phyloP scores from a whole-genome alignment of 108 stramenopile genomes.

The Skeletonema menzelii region DNA sequence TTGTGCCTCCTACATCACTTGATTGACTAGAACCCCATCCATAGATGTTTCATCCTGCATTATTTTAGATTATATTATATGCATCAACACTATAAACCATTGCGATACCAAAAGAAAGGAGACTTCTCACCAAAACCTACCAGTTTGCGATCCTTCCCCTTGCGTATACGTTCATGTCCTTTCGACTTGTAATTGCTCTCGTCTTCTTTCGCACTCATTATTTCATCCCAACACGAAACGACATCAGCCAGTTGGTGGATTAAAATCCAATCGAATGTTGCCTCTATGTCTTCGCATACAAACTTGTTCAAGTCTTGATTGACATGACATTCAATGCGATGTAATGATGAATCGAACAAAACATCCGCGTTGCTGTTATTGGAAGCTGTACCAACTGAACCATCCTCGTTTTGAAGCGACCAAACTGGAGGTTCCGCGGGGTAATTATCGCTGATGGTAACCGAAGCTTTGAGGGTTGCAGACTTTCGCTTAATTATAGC shows the following conservation, averaged over 20 bases:
- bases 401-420: conserved; percentile 48
- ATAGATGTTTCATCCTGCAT: background rate
- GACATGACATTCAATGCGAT: conserved; percentile 51
- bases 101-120: conserved; percentile 42
- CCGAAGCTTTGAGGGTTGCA: conserved; percentile 42
- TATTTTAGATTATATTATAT: background rate
- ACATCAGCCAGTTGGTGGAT: conserved; percentile 59
- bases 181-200: background rate
- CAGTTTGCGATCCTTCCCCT: conserved; percentile 40
- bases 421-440: conserved; percentile 60
- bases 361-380: conserved; percentile 1
- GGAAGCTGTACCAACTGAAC: conserved; percentile 16
- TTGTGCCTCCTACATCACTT: too few relatives aligned
- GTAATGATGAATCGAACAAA: conserved; percentile 49
- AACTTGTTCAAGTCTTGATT: conserved; percentile 58
- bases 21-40: too few relatives aligned
- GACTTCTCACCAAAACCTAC: conserved; percentile 39
- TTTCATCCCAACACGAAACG: conserved; percentile 53
- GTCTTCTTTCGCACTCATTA: conserved; percentile 35
- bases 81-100: conserved; percentile 18
- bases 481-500: conserved; percentile 53
- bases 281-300: conserved; percentile 47
- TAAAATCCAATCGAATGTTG: conserved; percentile 76
- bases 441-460: conserved; percentile 56
- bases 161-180: conserved; percentile 21